These are phyloP conservation scores for Fusarium abutilonis DNA, from an alignment of 2,329 filamentous ascomycete species.

Conservation along the genomic window DNA sequence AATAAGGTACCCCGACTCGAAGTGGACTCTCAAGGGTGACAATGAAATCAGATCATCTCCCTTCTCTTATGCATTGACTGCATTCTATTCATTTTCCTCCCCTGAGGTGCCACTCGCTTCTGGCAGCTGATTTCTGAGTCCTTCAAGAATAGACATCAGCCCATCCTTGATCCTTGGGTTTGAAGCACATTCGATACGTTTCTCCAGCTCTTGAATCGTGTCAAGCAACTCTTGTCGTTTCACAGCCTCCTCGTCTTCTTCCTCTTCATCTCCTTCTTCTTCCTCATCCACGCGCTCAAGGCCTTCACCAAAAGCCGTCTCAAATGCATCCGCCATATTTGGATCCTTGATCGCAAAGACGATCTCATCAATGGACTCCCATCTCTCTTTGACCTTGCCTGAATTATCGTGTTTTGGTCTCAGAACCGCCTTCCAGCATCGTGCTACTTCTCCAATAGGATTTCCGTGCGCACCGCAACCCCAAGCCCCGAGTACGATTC, in stretches of 20 bases:
- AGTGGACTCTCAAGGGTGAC: no score
- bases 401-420: slow-evolving; percentile 35
- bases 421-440: slow-evolving; percentile 57
- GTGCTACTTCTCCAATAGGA: slow-evolving; percentile 66
- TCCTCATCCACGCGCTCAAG: slow-evolving; percentile 7
- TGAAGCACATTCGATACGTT: slow-evolving; percentile 13
- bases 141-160: slow-evolving; percentile 15
- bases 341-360: slow-evolving; percentile 67
- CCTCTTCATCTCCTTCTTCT: accelerated
- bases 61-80: neutral
- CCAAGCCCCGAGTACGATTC: slow-evolving; percentile 70
- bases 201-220: slow-evolving; percentile 35
- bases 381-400: slow-evolving; percentile 29
- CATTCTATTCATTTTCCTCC: neutral
- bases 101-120: neutral
- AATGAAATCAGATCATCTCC: no score
- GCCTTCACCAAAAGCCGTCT: slow-evolving; percentile 56
- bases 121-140: slow-evolving; percentile 22
- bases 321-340: slow-evolving; percentile 63
- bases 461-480: slow-evolving; percentile 73
- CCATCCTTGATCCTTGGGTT: slow-evolving; percentile 29
- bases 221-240: slow-evolving; percentile 19
- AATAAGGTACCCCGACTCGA: no score
- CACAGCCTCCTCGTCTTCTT: slow-evolving; percentile 4
- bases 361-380: slow-evolving; percentile 53